Evolutionary conservation across 495 filamentous ascomycete genomes (phyloP).

Genomic region (Parathielavia hyrcaniae): DNA sequence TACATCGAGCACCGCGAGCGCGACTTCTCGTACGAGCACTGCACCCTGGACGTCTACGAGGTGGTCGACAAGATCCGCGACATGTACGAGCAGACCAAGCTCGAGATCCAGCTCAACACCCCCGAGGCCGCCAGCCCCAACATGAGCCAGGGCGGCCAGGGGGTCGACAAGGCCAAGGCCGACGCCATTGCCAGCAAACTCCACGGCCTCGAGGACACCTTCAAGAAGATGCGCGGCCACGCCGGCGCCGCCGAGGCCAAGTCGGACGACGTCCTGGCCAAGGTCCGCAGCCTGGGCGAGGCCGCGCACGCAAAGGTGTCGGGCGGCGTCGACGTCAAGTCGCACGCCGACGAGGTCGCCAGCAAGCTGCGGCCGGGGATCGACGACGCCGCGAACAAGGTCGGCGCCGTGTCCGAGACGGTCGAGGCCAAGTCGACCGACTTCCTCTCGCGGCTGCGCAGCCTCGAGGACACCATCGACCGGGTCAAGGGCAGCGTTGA

Average conservation of each 20-base stretch:
- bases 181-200: constrained; percentile 6
- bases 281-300: background rate
- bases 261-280: background rate
- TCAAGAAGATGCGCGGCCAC: background rate
- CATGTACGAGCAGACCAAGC: constrained; percentile 10
- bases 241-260: background rate
- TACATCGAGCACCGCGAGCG: constrained; percentile 10
- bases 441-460: background rate
- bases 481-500: background rate
- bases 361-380: background rate
- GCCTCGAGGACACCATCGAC: constrained; percentile 4
- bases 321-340: background rate
- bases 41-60: constrained; percentile 9
- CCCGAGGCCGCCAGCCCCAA: background rate
- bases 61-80: background rate
- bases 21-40: constrained; percentile 1
- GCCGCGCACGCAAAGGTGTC: background rate
- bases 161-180: background rate
- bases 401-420: background rate
- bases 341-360: background rate
- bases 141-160: background rate
- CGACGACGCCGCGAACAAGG: background rate
- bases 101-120: background rate
- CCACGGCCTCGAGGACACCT: background rate
- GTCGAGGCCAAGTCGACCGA: background rate